Base-by-base conservation (phyloP, 768 basidiomycete species). In the Boletus tomentosulus region DNA sequence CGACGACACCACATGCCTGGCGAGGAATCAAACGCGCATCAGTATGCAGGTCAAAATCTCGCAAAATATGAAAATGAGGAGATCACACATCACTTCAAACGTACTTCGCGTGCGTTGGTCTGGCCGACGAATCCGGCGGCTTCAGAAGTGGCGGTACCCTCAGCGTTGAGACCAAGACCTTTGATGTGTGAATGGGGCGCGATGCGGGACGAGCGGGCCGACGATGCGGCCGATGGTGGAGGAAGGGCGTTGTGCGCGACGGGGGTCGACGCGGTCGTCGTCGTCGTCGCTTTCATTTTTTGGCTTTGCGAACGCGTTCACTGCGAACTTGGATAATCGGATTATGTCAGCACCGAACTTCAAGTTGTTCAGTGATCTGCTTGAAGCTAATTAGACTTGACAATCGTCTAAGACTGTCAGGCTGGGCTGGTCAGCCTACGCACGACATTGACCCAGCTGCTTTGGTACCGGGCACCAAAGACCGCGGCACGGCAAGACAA, bases 181-280 rank as follows among this genome's bases (percentile, higher is more conserved):
- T 94, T 96, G 70, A 98, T 98, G 70, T 98, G 95, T 5, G 94
- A 97, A 66, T 98, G 95, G 3, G 92, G 85, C 1, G 91, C 89
- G 43, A 93, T 90, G 35, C 89, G 83, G 30, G 89, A 88, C 0
- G 89, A 83, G 24, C 87, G 80, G 12, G 78, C 78, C 1, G 83
- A 79, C 12, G 84, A 78, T 0, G 82, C 69, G 2, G 79, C 75
- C 4, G 86, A 77, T 0, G 87, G 87, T 0, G 86, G 86, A 0
- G 87, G 81, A 3, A 87, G 76, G 1, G 89, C 85, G 54, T 85
- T 90, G 69, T 89, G 87, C 6, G 83, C 80, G n/a, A 79, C 78
- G 35, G 83, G 82, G 33, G 78, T 71, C 30, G 81, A 74, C 7
- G 76, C 72, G 30, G 82, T 78, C 52, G 78, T 56, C 30, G 75